Base-by-base conservation (phyloP, 345 rosid species). In the Raphanus sativus region DNA sequence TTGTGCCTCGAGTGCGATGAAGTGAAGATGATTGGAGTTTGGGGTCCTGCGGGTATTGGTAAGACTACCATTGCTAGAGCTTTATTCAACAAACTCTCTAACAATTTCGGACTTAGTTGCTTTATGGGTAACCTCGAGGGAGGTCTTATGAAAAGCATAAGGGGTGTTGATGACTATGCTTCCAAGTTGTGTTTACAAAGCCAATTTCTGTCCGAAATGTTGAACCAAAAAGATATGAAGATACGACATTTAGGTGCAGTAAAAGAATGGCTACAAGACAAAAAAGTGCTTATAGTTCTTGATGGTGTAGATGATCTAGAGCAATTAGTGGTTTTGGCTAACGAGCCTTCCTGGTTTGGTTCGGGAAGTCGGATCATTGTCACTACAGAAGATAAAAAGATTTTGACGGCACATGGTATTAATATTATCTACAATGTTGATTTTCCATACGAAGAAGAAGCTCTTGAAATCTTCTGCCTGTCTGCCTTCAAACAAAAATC, bases 281-380 rank as follows among this genome's bases (percentile, higher is more conserved):
- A 62, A 30, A 30, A 2, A 32, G 42, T 62, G 25, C 66, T 30
- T 3, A 6, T 62, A 1, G 3, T 32, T 62, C 42, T 62, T 7
- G 66, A 62, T 30, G 65, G 8, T n/a, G 65, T 62, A n/a, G 40
- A n/a, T 30, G 12, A 30, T 30, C 25, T 62, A 6, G 40, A 30
- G 1, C 2, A 62, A 30, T 0, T 62, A 62, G 40, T 13, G 11
- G 2, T 1, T 0, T 62, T 62, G 40, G 40, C 65, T 30, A 30
- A 32, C 3, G 65, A 62, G 1, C 25, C 8, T 30, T 62, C 12
- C 2, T 83, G 87, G 90, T 86, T 82, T 15, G 80, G 63, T 52
- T 1, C 0, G 0, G 66, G 66, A 15, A 62, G 66, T 62, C 5
- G 42, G 25, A n/a, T 62, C 65, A 30, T 62, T 3, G 40, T 62